Percentiles rank a stretch among this genome's conserved stretches.
Conservation (phyloP, 2,329 filamentous ascomycete species). For the Fusarium azukiicola region DNA sequence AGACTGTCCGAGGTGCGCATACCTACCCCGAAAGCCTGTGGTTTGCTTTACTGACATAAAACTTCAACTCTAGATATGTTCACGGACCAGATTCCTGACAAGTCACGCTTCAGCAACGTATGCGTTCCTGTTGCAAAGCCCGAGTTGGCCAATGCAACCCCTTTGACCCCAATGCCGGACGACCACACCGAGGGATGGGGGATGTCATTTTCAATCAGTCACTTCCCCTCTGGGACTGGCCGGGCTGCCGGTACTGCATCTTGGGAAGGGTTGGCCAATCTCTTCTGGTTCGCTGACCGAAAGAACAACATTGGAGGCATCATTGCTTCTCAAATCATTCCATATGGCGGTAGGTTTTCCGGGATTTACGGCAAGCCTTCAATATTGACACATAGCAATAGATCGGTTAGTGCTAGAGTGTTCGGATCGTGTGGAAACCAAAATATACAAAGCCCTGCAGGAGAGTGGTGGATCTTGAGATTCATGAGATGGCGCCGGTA, state of each 20-base stretch:
- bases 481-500: neutral
- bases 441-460: conserved; percentile 12
- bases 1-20: neutral
- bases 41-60: no score
- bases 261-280: conserved; percentile 9
- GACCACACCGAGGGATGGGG: conserved; percentile 16
- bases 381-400: neutral
- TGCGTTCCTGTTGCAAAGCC: neutral
- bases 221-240: neutral
- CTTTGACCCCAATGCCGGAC: neutral
- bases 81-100: conserved; percentile 5
- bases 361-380: fast-evolving
- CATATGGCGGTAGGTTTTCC: neutral
- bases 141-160: neutral
- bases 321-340: conserved; percentile 15
- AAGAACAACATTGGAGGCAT: neutral
- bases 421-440: neutral
- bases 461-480: neutral
- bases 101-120: neutral
- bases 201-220: conserved; percentile 9
- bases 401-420: neutral
- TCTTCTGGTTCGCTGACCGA: conserved; percentile 8
- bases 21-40: neutral
- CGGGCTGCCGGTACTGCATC: neutral
- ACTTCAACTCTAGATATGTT: neutral